Base-by-base conservation (phyloP, 2,329 filamentous ascomycete genomes). In the Fusarium solani-melongenae region DNA sequence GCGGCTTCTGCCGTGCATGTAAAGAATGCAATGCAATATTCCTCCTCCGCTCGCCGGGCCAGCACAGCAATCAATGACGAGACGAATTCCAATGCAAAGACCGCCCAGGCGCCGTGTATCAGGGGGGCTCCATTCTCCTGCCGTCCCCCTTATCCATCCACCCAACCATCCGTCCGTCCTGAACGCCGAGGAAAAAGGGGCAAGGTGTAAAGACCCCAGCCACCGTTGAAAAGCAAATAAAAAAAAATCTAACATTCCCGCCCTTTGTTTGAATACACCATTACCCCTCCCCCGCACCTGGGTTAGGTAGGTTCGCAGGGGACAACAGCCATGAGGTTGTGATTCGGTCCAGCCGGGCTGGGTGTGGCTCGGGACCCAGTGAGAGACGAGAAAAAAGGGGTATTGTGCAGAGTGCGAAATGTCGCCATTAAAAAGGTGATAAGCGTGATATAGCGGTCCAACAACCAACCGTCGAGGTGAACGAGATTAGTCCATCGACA, bases 401-500 rank as follows among this genome's bases (percentile, higher is more conserved):
- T 73, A 64, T 66, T 65, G 56, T 55, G 38, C 33, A 34, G 39
- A 57, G 61, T 33, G 33, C 57, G 62, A 65, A 61, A 61, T 61
- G 53, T 70, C 70, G 66, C 66, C 62, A 76, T 76, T 77, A 77
- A 73, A 72, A 76, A 64, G 31, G 34, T 72, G 70, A 53, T 76
- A 76, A 64, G 62, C 62, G 66, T 63, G 62, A 46, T 69, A 67
- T 74, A 72, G 62, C 46, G 53, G 31, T 31, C 15, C n/a, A 46
- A 53, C n/a, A 4, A 36, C 33, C 33, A 31, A 33, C 27, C n/a
- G 60, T 53, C 55, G 58, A 60, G 55, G 69, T 65, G 70, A 66
- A 31, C 2, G 46, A 31, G 46, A 41, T 70, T 76, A 78, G 44
- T 84, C 82, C 62, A 82, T 68, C 31, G 75, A 69, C 78, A 82